phyloP scores from a whole-genome alignment of 1,284 basidiomycete genomes.

The Ceratobasidium sp. region DNA sequence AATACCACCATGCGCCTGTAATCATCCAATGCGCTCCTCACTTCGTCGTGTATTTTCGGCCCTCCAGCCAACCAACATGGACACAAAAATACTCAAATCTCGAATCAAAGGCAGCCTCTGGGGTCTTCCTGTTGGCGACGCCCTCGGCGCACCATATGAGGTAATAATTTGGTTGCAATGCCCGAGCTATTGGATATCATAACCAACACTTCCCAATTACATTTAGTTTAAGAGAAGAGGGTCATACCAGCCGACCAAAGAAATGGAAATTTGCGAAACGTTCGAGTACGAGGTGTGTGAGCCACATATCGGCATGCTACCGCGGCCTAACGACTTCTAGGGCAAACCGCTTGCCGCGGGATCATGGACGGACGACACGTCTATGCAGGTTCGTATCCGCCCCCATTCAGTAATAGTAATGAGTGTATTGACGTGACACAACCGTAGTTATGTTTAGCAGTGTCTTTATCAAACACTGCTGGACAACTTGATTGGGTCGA shows the following conservation, averaged over 20 bases:
- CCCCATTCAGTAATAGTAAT: neutral
- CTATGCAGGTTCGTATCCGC: constrained; percentile 35
- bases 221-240: constrained; percentile 43
- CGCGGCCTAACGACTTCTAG: neutral
- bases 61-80: no score
- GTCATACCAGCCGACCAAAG: constrained; percentile 41
- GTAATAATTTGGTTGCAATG: neutral
- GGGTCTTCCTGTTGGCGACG: constrained; percentile 46
- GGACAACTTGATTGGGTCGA: constrained; percentile 46
- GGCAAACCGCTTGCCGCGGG: constrained; percentile 44
- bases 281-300: constrained; percentile 33
- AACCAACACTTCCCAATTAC: no score
- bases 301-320: neutral
- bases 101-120: constrained; percentile 46
- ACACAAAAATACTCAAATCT: constrained; percentile 38
- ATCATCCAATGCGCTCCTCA: no score
- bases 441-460: constrained; percentile 8
- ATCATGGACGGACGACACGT: constrained; percentile 48
- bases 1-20: neutral
- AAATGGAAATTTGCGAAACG: constrained; percentile 46
- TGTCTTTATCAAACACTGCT: constrained; percentile 41
- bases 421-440: neutral
- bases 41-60: no score
- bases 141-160: constrained; percentile 47
- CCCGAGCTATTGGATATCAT: neutral